Base-by-base conservation (phyloP, 2,329 filamentous ascomycete species). In the Xylariomycetidae sp. region DNA sequence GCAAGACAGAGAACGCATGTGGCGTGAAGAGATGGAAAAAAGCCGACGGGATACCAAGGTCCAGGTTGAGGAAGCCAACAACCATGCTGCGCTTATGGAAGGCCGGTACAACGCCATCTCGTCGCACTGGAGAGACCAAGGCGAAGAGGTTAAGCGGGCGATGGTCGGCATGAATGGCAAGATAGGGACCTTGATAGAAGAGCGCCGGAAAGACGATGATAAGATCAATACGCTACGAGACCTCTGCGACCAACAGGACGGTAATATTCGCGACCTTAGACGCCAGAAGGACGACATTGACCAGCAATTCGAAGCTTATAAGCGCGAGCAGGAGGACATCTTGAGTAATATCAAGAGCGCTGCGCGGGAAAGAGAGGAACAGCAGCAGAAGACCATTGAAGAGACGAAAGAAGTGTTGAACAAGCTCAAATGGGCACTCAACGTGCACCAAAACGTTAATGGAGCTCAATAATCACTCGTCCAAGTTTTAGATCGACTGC, bases 391-490 rank as follows among this genome's bases (percentile, higher is more conserved):
- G 36, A 64, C 77, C 16, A 61, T 83, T n/a, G 59, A 69, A 23
- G 75, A 81, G 50, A 64, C 80, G 27, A 67, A 69, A 44, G 66
- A 74, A 46, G 72, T 75, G n/a, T 63, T 85, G 31, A 69, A 78
- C 42, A 77, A 86, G 63, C 69, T 89, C 58, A 76, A 68, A 51
- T 88, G 84, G 84, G 81, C 84, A 11, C 69, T 88, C 44, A 77
- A 72, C 33, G 71, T 85, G 32, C 80, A 84, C 62, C 62, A 74
- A 40, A 79, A 74, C 42, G 69, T 81, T 36, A 67, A 66, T 37
- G 73, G 64, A 34, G 72, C 74, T 6, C 58, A 72, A 56, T 79
- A 55, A 66, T 36, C 23, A 27, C 16, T 7, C 28, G 27, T 17
- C 6, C 20, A 8, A 18, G 14, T 25, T 34, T 17, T 16, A 16